Evolutionary conservation across 768 basidiomycete species (phyloP).

Genomic region (Punctularia strigosozonata): DNA sequence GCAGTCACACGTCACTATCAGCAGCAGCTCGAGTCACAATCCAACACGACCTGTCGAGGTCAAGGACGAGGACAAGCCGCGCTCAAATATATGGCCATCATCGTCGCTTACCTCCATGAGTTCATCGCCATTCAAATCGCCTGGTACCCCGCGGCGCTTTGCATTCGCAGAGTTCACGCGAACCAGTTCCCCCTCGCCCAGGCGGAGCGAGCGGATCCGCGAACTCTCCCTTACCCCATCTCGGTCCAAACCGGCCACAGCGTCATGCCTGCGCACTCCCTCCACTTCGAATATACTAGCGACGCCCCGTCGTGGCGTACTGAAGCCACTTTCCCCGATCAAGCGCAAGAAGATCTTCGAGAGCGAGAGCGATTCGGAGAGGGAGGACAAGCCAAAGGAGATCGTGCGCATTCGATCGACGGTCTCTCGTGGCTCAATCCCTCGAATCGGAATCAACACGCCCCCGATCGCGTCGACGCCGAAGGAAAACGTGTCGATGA

Average conservation of each 20-base stretch:
- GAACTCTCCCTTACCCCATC: too few relatives aligned
- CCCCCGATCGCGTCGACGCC: conserved; percentile 9
- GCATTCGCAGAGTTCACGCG: too few relatives aligned
- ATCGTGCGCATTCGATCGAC: conserved; percentile 11
- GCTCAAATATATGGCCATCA: too few relatives aligned
- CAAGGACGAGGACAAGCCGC: neutral
- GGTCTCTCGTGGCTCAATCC: conserved; percentile 14
- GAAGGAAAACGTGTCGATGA: conserved; percentile 3
- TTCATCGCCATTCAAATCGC: too few relatives aligned
- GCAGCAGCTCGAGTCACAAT: conserved; percentile 5
- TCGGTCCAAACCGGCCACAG: neutral
- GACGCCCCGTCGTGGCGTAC: neutral
- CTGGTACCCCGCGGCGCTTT: too few relatives aligned
- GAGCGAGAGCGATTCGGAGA: conserved; percentile 5
- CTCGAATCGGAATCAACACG: conserved; percentile 5
- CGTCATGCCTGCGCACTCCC: neutral
- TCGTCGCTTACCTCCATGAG: too few relatives aligned
- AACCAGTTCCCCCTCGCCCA: too few relatives aligned
- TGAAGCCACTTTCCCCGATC: conserved; percentile 10
- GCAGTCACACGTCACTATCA: conserved; percentile 5
- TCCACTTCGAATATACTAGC: neutral
- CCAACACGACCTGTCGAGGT: neutral
- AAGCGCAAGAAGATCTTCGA: conserved; percentile 12
- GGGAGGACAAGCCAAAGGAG: conserved; percentile 1
- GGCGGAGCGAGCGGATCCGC: too few relatives aligned